phyloP scores from a whole-genome alignment of 2,329 filamentous ascomycete genomes.

The Penicillium oxalicum region DNA sequence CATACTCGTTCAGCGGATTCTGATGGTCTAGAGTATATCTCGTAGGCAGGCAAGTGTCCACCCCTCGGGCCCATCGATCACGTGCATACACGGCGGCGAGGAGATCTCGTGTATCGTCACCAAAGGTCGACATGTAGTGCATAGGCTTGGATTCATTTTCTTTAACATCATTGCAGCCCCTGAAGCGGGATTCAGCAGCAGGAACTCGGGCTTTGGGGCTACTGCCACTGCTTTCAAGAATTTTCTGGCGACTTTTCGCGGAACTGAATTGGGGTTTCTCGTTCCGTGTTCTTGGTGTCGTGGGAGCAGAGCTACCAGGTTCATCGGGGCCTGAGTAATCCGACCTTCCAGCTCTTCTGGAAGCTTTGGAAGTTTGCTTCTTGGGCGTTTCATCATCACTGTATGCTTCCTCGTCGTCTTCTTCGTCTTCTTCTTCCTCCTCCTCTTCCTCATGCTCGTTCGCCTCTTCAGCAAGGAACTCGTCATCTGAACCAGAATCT shows the following conservation, averaged over 20 bases:
- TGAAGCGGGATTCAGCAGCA: constrained; percentile 28
- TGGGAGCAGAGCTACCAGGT: neutral
- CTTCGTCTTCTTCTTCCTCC: constrained; percentile 17
- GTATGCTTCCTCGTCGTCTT: constrained; percentile 15
- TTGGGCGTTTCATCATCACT: neutral
- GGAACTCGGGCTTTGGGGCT: constrained; percentile 7
- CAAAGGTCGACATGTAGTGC: constrained; percentile 48
- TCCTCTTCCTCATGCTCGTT: constrained; percentile 13
- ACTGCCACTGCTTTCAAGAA: constrained; percentile 5
- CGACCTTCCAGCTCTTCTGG: constrained; percentile 11
- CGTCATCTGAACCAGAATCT: constrained; percentile 30
- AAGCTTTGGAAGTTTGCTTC: too few relatives aligned
- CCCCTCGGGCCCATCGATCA: constrained; percentile 44
- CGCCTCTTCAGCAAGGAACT: constrained; percentile 26
- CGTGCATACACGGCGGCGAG: constrained; percentile 43
- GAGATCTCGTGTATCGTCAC: constrained; percentile 47
- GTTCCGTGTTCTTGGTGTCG: constrained; percentile 1
- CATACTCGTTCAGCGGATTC: constrained; percentile 28
- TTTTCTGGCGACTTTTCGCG: neutral
- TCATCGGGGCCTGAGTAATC: constrained; percentile 15
- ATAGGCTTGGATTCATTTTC: constrained; percentile 38
- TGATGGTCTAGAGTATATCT: constrained; percentile 32
- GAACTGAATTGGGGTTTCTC: neutral
- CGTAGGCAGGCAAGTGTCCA: constrained; percentile 48
- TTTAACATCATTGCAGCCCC: constrained; percentile 33